These are phyloP conservation scores for Balansia obtecta DNA, from an alignment of 2,329 filamentous ascomycete genomes.

Conservation along the genomic window DNA sequence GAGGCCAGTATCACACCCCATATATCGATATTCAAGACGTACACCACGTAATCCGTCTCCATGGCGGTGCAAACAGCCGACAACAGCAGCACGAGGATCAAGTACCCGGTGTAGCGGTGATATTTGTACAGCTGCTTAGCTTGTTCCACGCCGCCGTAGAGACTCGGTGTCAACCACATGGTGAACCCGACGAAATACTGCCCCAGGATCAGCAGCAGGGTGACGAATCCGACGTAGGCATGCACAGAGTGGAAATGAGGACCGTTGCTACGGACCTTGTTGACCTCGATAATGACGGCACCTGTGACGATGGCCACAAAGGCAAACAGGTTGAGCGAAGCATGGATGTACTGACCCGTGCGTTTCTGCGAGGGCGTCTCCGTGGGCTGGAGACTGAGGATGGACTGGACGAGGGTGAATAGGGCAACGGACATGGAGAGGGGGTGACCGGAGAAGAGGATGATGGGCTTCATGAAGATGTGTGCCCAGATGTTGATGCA, in stretches of 20 bases:
- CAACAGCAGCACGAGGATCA: constrained; percentile 56
- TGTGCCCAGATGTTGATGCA: constrained; percentile 64
- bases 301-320: constrained; percentile 51
- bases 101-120: constrained; percentile 68
- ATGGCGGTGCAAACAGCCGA: constrained; percentile 65
- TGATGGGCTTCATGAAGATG: constrained; percentile 56
- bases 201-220: constrained; percentile 54
- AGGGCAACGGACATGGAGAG: constrained; percentile 57
- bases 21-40: constrained; percentile 56
- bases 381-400: constrained; percentile 75
- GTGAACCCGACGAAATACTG: constrained; percentile 74
- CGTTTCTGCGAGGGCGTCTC: constrained; percentile 63
- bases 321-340: constrained; percentile 53
- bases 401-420: constrained; percentile 64
- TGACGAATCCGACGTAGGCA: constrained; percentile 68
- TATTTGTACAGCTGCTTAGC: constrained; percentile 86
- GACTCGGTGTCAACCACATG: constrained; percentile 60
- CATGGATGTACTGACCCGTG: constrained; percentile 49
- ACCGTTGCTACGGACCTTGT: constrained; percentile 60
- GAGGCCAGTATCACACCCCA: constrained; percentile 62
- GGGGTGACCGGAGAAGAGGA: constrained; percentile 82
- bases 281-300: constrained; percentile 63
- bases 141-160: constrained; percentile 68
- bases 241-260: constrained; percentile 71
- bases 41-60: constrained; percentile 60